Evolutionary conservation across 1,284 basidiomycete species (phyloP).

Genomic region (Paramarasmius palmivorus): DNA sequence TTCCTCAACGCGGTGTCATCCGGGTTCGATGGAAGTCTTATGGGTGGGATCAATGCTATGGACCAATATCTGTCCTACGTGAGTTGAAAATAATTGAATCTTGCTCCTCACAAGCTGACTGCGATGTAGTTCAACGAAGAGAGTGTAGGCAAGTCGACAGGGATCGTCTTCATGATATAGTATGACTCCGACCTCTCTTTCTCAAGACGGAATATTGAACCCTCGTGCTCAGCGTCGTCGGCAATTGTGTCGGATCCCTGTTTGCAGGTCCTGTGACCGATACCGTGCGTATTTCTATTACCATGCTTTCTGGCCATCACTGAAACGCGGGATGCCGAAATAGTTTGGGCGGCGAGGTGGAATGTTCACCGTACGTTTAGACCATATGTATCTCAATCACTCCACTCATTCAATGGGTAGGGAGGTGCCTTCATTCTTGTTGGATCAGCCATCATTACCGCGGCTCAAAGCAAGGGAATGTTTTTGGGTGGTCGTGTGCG

Average conservation of each 20-base stretch:
- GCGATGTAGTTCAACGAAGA: conserved; percentile 1
- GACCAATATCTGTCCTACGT: conserved; percentile 24
- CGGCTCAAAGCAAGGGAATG: conserved; percentile 20
- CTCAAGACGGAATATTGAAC: conserved; percentile 3
- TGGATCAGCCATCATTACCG: conserved; percentile 23
- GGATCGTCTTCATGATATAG: conserved; percentile 11
- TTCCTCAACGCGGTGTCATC: conserved; percentile 29
- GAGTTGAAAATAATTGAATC: not conserved
- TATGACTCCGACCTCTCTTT: not conserved
- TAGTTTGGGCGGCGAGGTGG: conserved; percentile 26
- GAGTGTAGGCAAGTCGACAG: conserved; percentile 1
- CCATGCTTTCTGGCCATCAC: not conserved
- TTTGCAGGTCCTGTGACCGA: conserved; percentile 28
- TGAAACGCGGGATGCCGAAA: not conserved
- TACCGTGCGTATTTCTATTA: conserved; percentile 14
- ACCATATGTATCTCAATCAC: not conserved
- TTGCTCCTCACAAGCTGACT: not conserved
- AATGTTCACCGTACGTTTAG: conserved; percentile 23
- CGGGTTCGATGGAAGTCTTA: conserved; percentile 28
- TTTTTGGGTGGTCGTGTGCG: conserved; percentile 28
- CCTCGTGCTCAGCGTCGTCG: conserved; percentile 18
- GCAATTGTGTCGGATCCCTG: conserved; percentile 27
- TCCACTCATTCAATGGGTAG: conserved; percentile 5
- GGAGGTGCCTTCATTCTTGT: conserved; percentile 27
- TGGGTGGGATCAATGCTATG: conserved; percentile 30